Evolutionary conservation across 208 protist species (phyloP).

Genomic region (Vickermania spadyakhi): DNA sequence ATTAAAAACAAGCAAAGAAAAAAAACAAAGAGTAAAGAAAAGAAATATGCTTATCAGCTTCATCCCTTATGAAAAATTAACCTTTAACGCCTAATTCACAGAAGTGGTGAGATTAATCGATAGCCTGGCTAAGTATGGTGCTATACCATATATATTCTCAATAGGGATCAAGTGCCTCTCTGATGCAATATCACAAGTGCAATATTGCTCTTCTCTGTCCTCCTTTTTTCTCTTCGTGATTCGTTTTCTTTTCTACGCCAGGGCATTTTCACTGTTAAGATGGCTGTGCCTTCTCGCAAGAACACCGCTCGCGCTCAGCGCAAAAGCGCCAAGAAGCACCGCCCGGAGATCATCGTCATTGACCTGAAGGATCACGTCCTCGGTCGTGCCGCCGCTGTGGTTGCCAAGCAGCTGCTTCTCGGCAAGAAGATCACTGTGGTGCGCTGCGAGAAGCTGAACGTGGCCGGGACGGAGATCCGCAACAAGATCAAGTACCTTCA

Average conservation of each 20-base stretch:
- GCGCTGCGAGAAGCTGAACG: constrained; percentile 94
- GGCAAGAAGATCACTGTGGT: constrained; percentile 96
- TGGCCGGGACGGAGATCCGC: constrained; percentile 94
- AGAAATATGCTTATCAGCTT: too few relatives aligned
- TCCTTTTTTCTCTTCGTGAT: constrained; percentile 2
- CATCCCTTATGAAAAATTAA: too few relatives aligned
- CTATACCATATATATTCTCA: too few relatives aligned
- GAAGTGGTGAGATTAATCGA: too few relatives aligned
- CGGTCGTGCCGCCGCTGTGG: constrained; percentile 94
- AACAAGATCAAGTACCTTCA: constrained; percentile 96
- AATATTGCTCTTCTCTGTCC: constrained; percentile 4
- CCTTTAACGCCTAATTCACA: too few relatives aligned
- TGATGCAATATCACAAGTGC: too few relatives aligned
- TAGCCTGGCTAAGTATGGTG: too few relatives aligned
- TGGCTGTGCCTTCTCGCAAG: constrained; percentile 68
- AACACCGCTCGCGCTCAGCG: constrained; percentile 43
- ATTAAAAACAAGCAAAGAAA: too few relatives aligned
- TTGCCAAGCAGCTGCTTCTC: constrained; percentile 96
- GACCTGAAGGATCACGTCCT: constrained; percentile 97
- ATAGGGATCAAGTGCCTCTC: too few relatives aligned
- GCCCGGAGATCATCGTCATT: constrained; percentile 90
- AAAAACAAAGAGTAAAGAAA: too few relatives aligned
- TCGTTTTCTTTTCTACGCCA: not conserved
- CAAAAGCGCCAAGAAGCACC: constrained; percentile 73
- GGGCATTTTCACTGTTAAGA: constrained; percentile 8